These are phyloP conservation scores for Coemansia sp. DNA, from an alignment of 192 early-diverging fungal genomes.

Conservation along the genomic window DNA sequence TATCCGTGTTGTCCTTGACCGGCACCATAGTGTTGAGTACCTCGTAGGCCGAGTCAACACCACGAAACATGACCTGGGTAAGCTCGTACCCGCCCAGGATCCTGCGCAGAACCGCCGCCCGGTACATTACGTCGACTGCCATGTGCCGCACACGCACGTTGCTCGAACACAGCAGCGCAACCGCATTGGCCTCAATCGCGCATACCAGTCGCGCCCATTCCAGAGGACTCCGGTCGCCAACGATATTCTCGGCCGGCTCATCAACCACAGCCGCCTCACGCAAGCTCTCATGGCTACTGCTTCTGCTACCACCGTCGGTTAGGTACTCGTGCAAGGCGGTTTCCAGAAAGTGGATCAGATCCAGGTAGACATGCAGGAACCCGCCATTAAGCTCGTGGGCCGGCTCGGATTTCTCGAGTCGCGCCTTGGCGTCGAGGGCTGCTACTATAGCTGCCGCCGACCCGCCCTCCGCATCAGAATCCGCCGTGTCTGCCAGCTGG, in stretches of 20 bases:
- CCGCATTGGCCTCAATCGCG: constrained; percentile 35
- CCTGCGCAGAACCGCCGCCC: constrained; percentile 22
- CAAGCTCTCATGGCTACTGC: background rate
- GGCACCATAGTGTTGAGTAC: constrained; percentile 33
- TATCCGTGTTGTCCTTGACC: background rate
- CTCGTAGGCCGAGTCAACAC: constrained; percentile 28
- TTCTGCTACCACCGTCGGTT: background rate
- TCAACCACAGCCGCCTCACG: background rate
- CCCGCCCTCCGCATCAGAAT: constrained; percentile 15
- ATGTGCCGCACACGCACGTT: constrained; percentile 24
- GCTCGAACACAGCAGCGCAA: constrained; percentile 41
- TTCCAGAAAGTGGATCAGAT: constrained; percentile 54
- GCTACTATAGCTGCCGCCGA: constrained; percentile 12
- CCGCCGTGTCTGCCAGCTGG: constrained; percentile 1
- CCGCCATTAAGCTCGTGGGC: constrained; percentile 45
- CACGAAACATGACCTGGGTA: constrained; percentile 16
- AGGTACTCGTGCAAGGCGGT: constrained; percentile 18
- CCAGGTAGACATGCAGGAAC: constrained; percentile 61
- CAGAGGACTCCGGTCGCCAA: constrained; percentile 16
- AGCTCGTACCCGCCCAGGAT: constrained; percentile 25
- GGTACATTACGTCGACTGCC: constrained; percentile 37
- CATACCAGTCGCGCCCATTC: constrained; percentile 31
- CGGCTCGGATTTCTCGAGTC: constrained; percentile 13
- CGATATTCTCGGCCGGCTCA: background rate
- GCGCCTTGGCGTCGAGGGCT: constrained; percentile 28